Evolutionary conservation across 129 eudicot genomes (phyloP).

Genomic region (Calendula officinalis): DNA sequence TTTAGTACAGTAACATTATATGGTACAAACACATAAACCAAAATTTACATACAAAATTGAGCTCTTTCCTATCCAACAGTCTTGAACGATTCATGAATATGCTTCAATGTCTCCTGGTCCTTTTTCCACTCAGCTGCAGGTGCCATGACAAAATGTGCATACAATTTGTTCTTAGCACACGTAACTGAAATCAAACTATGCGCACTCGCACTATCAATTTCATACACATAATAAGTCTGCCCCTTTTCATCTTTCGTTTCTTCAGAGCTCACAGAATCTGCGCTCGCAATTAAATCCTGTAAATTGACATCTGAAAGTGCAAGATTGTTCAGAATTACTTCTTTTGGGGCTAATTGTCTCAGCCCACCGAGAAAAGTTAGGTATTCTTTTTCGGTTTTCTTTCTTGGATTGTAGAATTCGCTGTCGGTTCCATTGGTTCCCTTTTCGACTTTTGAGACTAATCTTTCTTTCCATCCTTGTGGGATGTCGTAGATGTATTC

Average conservation of each 20-base stretch:
- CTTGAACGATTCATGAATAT: conserved; percentile 79
- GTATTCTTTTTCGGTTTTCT: conserved; percentile 78
- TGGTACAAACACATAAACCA: conserved; percentile 3
- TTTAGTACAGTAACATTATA: conserved; percentile 14
- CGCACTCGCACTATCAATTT: conserved; percentile 54
- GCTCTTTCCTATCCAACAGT: conserved; percentile 45
- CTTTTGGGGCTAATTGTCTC: conserved; percentile 71
- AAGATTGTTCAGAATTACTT: conserved; percentile 63
- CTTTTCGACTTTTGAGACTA: conserved; percentile 84
- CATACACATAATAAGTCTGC: conserved; percentile 77
- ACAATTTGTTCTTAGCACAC: conserved; percentile 79
- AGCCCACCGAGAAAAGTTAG: conserved; percentile 66
- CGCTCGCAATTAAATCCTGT: conserved; percentile 70
- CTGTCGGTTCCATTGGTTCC: conserved; percentile 98
- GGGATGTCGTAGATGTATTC: conserved; percentile 95
- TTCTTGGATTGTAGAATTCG: conserved; percentile 86
- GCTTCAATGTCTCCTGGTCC: conserved; percentile 76
- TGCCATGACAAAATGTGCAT: conserved; percentile 93
- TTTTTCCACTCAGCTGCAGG: conserved; percentile 78
- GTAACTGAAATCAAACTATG: conserved; percentile 89
- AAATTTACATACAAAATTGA: conserved; percentile 12
- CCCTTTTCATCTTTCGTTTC: conserved; percentile 87
- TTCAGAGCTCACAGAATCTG: conserved; percentile 59
- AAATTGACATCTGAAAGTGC: conserved; percentile 84
- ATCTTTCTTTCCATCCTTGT: conserved; percentile 85